Conservation (phyloP, 2,329 filamentous ascomycete species). For the Lizonia empirigonia region DNA sequence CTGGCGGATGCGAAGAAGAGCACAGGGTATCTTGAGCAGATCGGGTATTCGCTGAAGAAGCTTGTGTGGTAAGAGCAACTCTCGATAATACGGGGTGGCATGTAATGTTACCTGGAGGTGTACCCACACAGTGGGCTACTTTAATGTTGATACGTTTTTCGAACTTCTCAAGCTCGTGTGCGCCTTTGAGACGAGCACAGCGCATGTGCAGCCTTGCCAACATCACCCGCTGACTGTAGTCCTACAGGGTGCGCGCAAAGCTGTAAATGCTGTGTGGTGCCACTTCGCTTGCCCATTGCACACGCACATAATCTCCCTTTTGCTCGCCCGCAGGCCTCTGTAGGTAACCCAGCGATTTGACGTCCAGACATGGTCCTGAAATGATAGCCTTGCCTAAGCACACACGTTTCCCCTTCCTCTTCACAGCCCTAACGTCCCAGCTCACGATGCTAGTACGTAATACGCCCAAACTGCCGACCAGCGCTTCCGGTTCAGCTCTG, state of each 20-base stretch:
- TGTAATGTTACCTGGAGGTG: not conserved
- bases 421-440: not conserved
- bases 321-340: no score
- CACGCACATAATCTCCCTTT: no score
- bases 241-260: not conserved
- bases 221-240: not conserved
- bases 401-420: no score
- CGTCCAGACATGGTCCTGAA: no score
- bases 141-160: not conserved
- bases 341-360: no score
- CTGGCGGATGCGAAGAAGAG: constrained; percentile 83
- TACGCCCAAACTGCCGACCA: not conserved
- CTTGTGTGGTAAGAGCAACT: constrained; percentile 70
- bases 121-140: not conserved
- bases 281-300: no score
- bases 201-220: not conserved
- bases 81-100: not conserved
- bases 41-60: constrained; percentile 91
- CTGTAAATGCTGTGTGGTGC: not conserved
- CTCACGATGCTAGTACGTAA: not conserved
- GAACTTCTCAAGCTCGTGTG: not conserved
- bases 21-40: constrained; percentile 82
- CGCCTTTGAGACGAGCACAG: not conserved
- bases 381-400: no score
- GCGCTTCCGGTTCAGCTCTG: not conserved